A percentile compares a stretch with the other conserved stretches of the same genome.
These are phyloP conservation scores for Suillus hirtellus DNA, from an alignment of 768 basidiomycete genomes.

Conservation along the genomic window DNA sequence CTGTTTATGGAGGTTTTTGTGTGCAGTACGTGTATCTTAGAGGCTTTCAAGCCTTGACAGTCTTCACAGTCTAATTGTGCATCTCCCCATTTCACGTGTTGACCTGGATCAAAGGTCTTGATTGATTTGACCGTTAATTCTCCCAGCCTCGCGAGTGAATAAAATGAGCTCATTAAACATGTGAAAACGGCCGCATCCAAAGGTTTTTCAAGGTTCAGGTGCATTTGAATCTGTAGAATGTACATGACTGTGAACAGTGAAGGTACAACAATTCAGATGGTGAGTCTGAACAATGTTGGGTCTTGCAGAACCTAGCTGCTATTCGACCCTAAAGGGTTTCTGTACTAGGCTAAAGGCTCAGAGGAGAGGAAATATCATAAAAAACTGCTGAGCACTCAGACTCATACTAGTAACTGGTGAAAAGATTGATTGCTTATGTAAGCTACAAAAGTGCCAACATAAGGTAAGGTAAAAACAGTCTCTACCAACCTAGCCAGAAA, in stretches of 20 bases:
- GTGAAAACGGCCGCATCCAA: not conserved
- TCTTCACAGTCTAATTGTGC: not conserved
- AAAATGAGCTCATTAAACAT: slow-evolving; percentile 41
- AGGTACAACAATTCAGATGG: too few relatives aligned
- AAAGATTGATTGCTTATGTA: too few relatives aligned
- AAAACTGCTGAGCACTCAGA: too few relatives aligned
- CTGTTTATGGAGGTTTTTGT: slow-evolving; percentile 30
- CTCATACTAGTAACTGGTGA: too few relatives aligned
- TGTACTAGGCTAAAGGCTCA: too few relatives aligned
- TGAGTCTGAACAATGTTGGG: too few relatives aligned
- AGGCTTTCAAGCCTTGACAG: slow-evolving; percentile 5
- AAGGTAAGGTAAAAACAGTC: too few relatives aligned
- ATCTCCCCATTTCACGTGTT: not conserved
- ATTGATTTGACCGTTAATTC: slow-evolving; percentile 29
- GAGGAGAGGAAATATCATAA: too few relatives aligned
- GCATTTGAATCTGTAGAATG: not conserved
- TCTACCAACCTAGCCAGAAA: too few relatives aligned
- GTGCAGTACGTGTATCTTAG: slow-evolving; percentile 31
- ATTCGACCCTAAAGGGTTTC: too few relatives aligned
- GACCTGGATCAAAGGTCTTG: not conserved
- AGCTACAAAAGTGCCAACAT: too few relatives aligned
- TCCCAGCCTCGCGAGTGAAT: slow-evolving; percentile 31
- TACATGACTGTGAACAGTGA: not conserved
- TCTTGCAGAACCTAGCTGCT: too few relatives aligned
- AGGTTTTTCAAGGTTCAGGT: not conserved